Percentiles rank a stretch among this genome's conserved stretches.
Conservation (phyloP, 192 early-diverging fungal species). For the Coemansia reversa region DNA sequence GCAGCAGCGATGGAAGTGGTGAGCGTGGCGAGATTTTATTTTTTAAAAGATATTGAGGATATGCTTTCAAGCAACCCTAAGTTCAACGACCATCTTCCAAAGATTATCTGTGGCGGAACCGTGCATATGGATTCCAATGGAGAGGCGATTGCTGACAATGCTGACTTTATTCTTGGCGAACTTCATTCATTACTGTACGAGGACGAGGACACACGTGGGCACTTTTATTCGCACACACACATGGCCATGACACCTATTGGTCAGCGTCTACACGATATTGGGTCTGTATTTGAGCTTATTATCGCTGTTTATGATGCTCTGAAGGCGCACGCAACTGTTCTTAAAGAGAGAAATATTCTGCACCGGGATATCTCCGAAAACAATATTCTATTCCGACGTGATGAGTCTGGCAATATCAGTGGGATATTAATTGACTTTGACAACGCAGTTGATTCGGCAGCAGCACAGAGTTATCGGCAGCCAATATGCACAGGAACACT, state of each 20-base stretch:
- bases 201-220: not conserved
- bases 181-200: not conserved
- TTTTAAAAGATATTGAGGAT: not conserved
- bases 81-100: not conserved
- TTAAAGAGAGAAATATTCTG: not conserved
- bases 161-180: not conserved
- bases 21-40: not conserved
- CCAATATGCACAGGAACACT: not conserved
- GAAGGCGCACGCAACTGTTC: not conserved
- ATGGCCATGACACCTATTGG: slow-evolving; percentile 14
- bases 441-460: slow-evolving; percentile 2
- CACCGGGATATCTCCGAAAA: slow-evolving; percentile 25
- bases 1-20: not conserved
- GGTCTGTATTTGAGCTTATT: not conserved
- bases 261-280: slow-evolving; percentile 2
- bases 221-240: not conserved
- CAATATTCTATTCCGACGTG: slow-evolving; percentile 19
- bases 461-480: not conserved
- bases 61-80: not conserved
- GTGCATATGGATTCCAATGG: not conserved
- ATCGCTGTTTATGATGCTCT: slow-evolving; percentile 1
- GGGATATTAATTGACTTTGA: slow-evolving; percentile 31
- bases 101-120: not conserved
- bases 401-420: not conserved
- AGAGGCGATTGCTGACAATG: not conserved